Percentiles rank a stretch among this genome's conserved stretches.
Conservation (phyloP, 2,329 filamentous ascomycete species). For the Colletotrichum limetticola region DNA sequence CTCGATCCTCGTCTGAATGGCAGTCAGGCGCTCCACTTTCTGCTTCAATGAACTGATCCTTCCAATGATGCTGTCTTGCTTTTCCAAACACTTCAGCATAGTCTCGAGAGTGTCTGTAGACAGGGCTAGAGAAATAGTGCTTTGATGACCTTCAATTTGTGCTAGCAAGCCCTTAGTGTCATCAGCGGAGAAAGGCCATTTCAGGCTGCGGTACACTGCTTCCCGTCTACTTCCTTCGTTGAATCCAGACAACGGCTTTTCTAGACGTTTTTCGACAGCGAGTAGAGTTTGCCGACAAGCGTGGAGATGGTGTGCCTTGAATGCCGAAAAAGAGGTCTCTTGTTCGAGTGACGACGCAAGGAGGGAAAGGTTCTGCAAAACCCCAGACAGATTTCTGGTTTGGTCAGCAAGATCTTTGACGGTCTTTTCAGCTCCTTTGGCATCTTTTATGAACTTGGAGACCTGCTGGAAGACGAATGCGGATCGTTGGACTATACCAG, state of each 20-base stretch:
- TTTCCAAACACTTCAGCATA: neutral
- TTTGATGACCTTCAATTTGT: neutral
- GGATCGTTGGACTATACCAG: neutral
- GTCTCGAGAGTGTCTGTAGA: neutral
- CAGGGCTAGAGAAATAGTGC: neutral
- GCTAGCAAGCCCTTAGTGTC: neutral
- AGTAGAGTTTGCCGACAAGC: neutral
- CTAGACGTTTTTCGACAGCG: neutral
- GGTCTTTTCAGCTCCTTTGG: neutral
- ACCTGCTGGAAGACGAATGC: neutral
- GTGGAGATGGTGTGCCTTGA: neutral
- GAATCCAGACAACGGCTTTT: neutral
- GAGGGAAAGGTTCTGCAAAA: constrained; percentile 3
- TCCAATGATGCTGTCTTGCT: neutral
- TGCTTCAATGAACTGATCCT: neutral
- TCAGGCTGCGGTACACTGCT: neutral
- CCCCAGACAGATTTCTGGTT: neutral
- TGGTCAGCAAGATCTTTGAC: neutral
- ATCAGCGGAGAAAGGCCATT: neutral
- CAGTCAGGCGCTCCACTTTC: neutral
- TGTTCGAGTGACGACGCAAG: neutral
- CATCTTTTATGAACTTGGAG: neutral
- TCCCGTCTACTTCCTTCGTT: neutral
- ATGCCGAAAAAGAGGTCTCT: neutral
- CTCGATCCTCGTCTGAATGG: neutral